A percentile compares a stretch with the other conserved stretches of the same genome.
Evolutionary conservation across 345 rosid genomes (phyloP).

Genomic region (Bruguiera gymnorhiza): DNA sequence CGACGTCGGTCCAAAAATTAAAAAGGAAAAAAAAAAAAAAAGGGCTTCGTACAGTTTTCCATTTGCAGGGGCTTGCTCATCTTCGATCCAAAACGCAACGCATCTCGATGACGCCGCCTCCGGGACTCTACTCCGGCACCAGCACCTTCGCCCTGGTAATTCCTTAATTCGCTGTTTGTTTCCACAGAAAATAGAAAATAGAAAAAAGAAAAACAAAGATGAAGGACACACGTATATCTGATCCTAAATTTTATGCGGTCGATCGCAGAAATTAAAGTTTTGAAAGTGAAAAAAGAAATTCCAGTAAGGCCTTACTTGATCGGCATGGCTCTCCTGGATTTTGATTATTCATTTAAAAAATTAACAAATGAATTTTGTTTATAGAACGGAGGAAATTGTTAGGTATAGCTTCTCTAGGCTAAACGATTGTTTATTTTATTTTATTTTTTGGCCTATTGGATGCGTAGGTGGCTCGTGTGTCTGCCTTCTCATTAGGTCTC

Average conservation of each 20-base stretch:
- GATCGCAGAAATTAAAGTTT: no score
- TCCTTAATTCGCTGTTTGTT: neutral
- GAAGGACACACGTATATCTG: neutral
- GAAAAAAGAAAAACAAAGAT: neutral
- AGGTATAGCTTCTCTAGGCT: no score
- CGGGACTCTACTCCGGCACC: constrained; percentile 76
- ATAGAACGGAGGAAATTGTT: no score
- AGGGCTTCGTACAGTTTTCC: constrained; percentile 7
- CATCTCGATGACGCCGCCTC: constrained; percentile 59
- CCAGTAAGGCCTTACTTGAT: no score
- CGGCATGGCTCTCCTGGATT: no score
- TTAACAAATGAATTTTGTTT: no score
- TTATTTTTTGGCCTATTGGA: neutral
- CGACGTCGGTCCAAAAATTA: neutral
- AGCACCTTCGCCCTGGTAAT: constrained; percentile 78
- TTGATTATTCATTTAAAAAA: no score
- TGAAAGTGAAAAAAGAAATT: no score
- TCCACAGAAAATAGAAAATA: neutral
- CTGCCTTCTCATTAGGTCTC: constrained; percentile 70
- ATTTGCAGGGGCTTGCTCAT: neutral
- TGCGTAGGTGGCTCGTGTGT: constrained; percentile 79
- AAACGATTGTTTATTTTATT: neutral
- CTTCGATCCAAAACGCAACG: neutral
- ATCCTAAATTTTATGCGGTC: no score
- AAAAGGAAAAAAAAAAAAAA: neutral